A percentile compares a stretch with the other conserved stretches of the same genome.
These are phyloP conservation scores for Acer campestre DNA, from an alignment of 345 rosid genomes.

Conservation along the genomic window DNA sequence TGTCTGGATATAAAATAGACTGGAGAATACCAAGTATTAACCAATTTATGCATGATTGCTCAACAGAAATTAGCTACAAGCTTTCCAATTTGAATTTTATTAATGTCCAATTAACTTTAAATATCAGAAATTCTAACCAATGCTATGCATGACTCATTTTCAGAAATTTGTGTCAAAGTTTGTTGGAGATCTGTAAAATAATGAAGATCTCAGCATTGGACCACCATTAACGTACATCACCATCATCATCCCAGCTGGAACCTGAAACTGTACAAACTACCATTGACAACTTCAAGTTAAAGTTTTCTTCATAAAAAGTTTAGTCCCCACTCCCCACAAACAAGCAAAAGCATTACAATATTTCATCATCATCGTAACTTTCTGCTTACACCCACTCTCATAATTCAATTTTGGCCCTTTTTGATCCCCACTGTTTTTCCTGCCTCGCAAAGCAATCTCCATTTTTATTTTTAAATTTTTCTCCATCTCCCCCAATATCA, in stretches of 20 bases:
- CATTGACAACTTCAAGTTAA: slow-evolving; percentile 25
- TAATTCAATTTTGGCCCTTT: not conserved
- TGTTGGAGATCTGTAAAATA: not conserved
- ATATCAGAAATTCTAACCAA: not conserved
- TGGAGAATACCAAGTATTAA: too few species aligned
- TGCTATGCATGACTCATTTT: not conserved
- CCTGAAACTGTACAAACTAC: not conserved
- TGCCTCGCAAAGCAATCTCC: slow-evolving; percentile 41
- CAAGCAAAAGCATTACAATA: slow-evolving; percentile 24
- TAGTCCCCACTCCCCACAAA: slow-evolving; percentile 14
- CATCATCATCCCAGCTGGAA: not conserved
- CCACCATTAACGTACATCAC: not conserved
- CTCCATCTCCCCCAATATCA: not conserved
- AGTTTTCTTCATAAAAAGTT: slow-evolving; percentile 17
- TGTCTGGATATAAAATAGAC: too few species aligned
- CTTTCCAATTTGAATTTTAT: not conserved
- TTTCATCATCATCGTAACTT: not conserved
- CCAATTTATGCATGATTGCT: not conserved
- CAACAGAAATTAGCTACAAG: slow-evolving; percentile 5
- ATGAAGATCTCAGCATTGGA: not conserved
- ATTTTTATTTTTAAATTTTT: not conserved
- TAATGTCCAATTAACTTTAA: not conserved
- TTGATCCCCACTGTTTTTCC: slow-evolving; percentile 28
- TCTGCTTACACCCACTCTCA: slow-evolving; percentile 13
- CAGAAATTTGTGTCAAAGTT: not conserved